A percentile compares a stretch with the other conserved stretches of the same genome.
phyloP scores from a whole-genome alignment of 2,329 filamentous ascomycete species.

The Epichloe hybrida region DNA sequence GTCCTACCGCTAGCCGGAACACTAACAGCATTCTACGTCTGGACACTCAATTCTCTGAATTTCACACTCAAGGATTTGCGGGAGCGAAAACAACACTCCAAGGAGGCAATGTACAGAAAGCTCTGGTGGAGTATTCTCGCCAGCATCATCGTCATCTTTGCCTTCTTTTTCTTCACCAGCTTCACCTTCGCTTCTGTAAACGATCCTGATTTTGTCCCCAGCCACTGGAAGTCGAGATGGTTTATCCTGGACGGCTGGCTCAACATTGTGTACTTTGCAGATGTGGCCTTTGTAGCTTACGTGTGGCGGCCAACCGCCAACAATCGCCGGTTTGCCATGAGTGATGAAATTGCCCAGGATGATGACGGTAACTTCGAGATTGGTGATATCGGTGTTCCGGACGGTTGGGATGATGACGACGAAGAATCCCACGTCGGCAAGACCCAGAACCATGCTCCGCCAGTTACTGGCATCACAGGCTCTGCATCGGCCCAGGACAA shows the following conservation, averaged over 20 bases:
- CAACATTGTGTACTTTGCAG: slow-evolving; percentile 88
- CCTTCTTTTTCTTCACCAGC: slow-evolving; percentile 97
- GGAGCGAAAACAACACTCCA: slow-evolving; percentile 84
- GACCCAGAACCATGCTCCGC: slow-evolving; percentile 11
- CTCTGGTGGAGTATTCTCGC: slow-evolving; percentile 95
- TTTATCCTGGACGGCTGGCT: slow-evolving; percentile 96
- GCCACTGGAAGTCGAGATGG: slow-evolving; percentile 96
- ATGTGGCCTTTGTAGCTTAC: slow-evolving; percentile 87
- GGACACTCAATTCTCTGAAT: slow-evolving; percentile 93
- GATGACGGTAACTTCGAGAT: slow-evolving; percentile 94
- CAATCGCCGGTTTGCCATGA: slow-evolving; percentile 96
- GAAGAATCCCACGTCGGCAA: slow-evolving; percentile 37
- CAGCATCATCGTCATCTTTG: slow-evolving; percentile 91
- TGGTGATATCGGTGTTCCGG: slow-evolving; percentile 69
- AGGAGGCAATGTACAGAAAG: slow-evolving; percentile 93
- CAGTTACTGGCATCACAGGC: slow-evolving; percentile 14
- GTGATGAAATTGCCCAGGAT: slow-evolving; percentile 95
- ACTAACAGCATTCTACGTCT: slow-evolving; percentile 93
- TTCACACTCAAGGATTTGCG: slow-evolving; percentile 91
- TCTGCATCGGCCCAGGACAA: slow-evolving; percentile 13
- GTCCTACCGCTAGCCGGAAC: slow-evolving; percentile 86
- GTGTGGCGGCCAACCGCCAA: slow-evolving; percentile 94
- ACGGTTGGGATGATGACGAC: slow-evolving; percentile 41
- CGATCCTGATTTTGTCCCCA: slow-evolving; percentile 82
- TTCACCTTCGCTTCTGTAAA: slow-evolving; percentile 80